Evolutionary conservation across 2,329 filamentous ascomycete species (phyloP), one percentile per base, ranked within the genome.

Genomic region (Diaporthe longicolla): DNA sequence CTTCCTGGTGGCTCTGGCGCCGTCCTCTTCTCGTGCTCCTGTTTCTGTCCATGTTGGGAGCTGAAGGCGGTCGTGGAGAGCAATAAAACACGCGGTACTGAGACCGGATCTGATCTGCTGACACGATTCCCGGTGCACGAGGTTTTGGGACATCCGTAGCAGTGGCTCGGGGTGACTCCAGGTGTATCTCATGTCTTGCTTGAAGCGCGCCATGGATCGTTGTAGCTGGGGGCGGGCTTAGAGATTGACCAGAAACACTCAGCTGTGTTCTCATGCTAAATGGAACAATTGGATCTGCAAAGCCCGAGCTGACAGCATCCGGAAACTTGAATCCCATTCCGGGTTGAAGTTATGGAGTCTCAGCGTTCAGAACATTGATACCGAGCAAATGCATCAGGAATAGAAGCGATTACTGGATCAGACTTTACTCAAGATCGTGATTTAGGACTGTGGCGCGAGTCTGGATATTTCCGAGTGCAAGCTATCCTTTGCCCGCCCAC

Each of bases 71-170:
- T 10, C 19, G 24, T 63, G 13, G 61, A 26, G 11, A 9, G 61
- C 43, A 50, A 37, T 66, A 66, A 52, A 52, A 50, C 61, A 66
- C 61, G 43, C 43, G 61, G 26, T 29, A 50, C 45, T 66, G 61
- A 66, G 61, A 66, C 61, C 13, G 35, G 29, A 13, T 17, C 61
- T 50, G 61, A 66, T 52, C 61, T 50, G 43, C 21, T 66, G 61
- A 66, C 61, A 5, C 10, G 45, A 37, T 19, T 66, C 29, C 21
- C 19, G 26, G 13, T 66, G 45, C 61, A 52, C 29, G 61, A 50
- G 61, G 61, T 29, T 66, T 29, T 52, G 29, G 24, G 43, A 66
- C 61, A 52, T 37, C 45, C 11, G 61, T 45, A 32, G 11, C 61
- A 35, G 21, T 66, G 43, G 24, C 26, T 52, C 61, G 24, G 11